Evolutionary conservation across 2,329 filamentous ascomycete genomes (phyloP).

Genomic region (Hypoxylon sp.): DNA sequence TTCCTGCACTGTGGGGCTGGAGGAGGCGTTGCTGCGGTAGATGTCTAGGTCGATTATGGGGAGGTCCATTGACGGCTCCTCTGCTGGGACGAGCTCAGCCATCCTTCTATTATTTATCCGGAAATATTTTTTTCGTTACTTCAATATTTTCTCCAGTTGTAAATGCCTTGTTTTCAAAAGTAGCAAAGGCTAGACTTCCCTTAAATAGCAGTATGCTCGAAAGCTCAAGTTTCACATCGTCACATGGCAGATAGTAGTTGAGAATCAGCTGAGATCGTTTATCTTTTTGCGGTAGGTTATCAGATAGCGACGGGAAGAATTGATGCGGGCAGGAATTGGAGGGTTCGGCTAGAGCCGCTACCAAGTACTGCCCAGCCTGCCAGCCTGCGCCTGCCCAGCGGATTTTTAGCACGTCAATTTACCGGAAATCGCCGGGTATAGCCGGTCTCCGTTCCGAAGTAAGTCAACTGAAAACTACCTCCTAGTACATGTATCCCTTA

Average conservation of each 20-base stretch:
- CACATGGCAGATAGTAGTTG: not conserved
- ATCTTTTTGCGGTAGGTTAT: conserved; percentile 24
- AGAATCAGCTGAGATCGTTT: conserved; percentile 29
- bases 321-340: conserved; percentile 24
- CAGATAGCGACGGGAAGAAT: conserved; percentile 20
- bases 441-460: conserved; percentile 17
- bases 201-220: not conserved
- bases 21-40: conserved; percentile 61
- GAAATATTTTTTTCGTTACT: not conserved
- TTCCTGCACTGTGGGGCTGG: conserved; percentile 60
- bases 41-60: conserved; percentile 71
- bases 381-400: not conserved
- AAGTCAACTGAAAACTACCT: not conserved
- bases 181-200: not conserved
- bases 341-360: conserved; percentile 1
- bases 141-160: not conserved
- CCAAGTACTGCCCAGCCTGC: too few species aligned
- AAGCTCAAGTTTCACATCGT: conserved; percentile 8
- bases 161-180: not conserved
- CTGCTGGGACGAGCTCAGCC: conserved; percentile 18
- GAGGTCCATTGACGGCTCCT: conserved; percentile 64
- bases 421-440: conserved; percentile 31
- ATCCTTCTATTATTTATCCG: conserved; percentile 28
- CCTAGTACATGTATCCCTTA: too few species aligned
- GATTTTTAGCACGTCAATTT: not conserved